Percentiles rank a stretch among this genome's conserved stretches.
phyloP scores from a whole-genome alignment of 148 eudicot genomes.

The Heliosperma pusillum region DNA sequence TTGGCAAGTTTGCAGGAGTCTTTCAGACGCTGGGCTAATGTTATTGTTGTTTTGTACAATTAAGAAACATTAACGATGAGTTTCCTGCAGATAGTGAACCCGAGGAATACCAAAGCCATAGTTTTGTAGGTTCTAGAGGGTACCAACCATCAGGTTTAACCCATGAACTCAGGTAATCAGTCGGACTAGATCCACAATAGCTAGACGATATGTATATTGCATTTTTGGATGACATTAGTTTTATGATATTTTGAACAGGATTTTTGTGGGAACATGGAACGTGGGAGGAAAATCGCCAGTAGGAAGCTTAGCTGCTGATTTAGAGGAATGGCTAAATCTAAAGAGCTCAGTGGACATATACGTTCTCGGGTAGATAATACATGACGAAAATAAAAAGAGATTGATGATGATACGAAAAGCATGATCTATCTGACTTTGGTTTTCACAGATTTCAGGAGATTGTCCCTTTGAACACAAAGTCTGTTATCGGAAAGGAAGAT shows the following conservation, averaged over 20 bases:
- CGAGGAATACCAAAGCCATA: slow-evolving; percentile 34
- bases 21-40: too few species aligned
- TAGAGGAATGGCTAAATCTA: slow-evolving; percentile 58
- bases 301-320: slow-evolving; percentile 37
- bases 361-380: slow-evolving; percentile 50
- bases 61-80: too few species aligned
- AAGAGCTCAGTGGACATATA: slow-evolving; percentile 50
- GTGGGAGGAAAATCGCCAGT: slow-evolving; percentile 63
- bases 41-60: neutral
- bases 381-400: neutral
- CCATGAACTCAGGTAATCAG: slow-evolving; percentile 54
- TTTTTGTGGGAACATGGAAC: slow-evolving; percentile 68
- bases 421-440: slow-evolving; percentile 10
- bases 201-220: neutral
- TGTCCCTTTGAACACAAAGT: slow-evolving; percentile 64
- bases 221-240: neutral
- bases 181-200: neutral
- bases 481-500: slow-evolving; percentile 58
- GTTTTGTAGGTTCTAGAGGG: slow-evolving; percentile 31
- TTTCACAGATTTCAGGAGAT: slow-evolving; percentile 64
- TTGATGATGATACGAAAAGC: neutral
- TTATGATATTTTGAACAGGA: slow-evolving; percentile 28
- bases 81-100: slow-evolving; percentile 53
- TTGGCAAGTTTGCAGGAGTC: too few species aligned
- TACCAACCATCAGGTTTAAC: slow-evolving; percentile 31